These are phyloP conservation scores for Fagopyrum esculentum DNA, from an alignment of 148 eudicot genomes.

Conservation along the genomic window DNA sequence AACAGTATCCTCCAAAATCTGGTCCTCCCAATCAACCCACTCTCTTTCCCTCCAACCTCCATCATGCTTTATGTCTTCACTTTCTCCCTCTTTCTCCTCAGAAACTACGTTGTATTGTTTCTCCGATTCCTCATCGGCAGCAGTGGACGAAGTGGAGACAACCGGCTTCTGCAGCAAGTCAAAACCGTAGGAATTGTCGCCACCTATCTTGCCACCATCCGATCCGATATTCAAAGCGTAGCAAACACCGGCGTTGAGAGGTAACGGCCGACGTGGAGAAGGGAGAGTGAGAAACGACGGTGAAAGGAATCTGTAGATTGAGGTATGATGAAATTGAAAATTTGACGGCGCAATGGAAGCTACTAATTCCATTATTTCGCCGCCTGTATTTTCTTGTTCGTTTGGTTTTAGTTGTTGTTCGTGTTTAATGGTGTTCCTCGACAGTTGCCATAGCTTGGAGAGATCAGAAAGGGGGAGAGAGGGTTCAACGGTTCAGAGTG, in stretches of 20 bases:
- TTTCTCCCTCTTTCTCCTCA: constrained; percentile 17
- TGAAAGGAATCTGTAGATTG: constrained; percentile 20
- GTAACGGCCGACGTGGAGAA: constrained; percentile 7
- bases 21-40: constrained; percentile 82
- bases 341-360: constrained; percentile 6
- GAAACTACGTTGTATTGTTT: constrained; percentile 13
- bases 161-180: constrained; percentile 62
- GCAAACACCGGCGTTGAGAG: constrained; percentile 10
- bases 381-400: background rate
- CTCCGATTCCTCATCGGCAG: constrained; percentile 12
- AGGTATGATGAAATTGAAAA: constrained; percentile 2
- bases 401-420: background rate
- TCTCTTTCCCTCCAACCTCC: constrained; percentile 25
- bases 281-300: constrained; percentile 26
- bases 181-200: constrained; percentile 22
- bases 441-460: background rate
- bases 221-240: constrained; percentile 27
- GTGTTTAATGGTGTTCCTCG: background rate
- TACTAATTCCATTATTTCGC: background rate
- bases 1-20: constrained; percentile 77
- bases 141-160: constrained; percentile 19
- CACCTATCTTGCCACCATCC: constrained; percentile 18
- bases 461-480: constrained; percentile 6
- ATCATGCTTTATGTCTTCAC: background rate
- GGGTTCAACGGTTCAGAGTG: background rate